Evolutionary conservation across 1,284 basidiomycete species (phyloP), one percentile per base, ranked within the genome.

Genomic region (Gymnopus androsaceus): DNA sequence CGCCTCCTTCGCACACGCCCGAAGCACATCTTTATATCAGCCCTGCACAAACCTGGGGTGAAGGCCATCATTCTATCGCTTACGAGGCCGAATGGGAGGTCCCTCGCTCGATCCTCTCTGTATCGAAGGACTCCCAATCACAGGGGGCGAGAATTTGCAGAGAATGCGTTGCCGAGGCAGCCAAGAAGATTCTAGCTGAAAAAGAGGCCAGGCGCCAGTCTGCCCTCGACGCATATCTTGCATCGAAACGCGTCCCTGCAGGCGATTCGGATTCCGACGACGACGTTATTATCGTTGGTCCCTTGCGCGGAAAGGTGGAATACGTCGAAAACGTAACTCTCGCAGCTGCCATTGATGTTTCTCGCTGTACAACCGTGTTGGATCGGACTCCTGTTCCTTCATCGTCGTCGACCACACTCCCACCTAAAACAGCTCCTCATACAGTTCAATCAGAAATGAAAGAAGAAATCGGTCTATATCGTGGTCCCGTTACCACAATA

Each of bases 11-110:
- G 7, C 50, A 42, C 21, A 58, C 64, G 3, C 61, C 58, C 27
- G 58, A 58, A 33, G 67, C 65, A 7, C 63, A 66, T 57, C 53
- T 66, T 8, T 67, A 66, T 52, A 57, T 67, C 37, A 49, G 62
- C 1, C 59, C 61, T 6, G 38, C 45, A 7, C 41, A 62, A 8
- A 54, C 40, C 12, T 52, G 62, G 19, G 64, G 65, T 4, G 31
- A 42, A 21, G 66, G 66, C 2, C 51, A 66, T 46, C 66, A 66
- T 42, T 67, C 66, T 1, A 54, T 56, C 33, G 64, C 64, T 4
- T 67, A 66, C 44, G 49, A 56, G 14, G 66, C 59, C 1, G 63
- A 66, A 48, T 59, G 57, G 51, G 65, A 67, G 51, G 50, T 67
- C 27, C 66, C 65, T 3, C 61, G 64, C 5, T 38, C 54, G 12